phyloP scores from a whole-genome alignment of 2,329 filamentous ascomycete species.

The Penicillium aurantiogriseum region DNA sequence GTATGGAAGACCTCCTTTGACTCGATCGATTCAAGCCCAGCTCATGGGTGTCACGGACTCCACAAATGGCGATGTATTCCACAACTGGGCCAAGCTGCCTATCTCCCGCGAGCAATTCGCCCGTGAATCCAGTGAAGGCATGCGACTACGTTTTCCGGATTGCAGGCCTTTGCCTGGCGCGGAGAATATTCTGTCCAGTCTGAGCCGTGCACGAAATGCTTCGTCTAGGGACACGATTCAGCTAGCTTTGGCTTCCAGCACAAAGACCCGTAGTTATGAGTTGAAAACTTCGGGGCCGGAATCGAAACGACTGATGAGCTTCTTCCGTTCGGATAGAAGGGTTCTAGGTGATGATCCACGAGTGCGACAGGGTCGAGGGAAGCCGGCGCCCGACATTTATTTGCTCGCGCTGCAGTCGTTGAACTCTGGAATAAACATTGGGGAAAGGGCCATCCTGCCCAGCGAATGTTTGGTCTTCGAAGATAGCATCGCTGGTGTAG shows the following conservation, averaged over 20 bases:
- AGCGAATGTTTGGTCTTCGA: conserved; percentile 38
- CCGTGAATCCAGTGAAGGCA: conserved; percentile 28
- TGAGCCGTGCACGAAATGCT: conserved; percentile 15
- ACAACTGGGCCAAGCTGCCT: conserved; percentile 34
- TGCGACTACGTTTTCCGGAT: conserved; percentile 29
- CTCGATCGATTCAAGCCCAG: conserved; percentile 19
- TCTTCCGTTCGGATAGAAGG: conserved; percentile 15
- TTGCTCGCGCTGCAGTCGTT: conserved; percentile 23
- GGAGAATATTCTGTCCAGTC: conserved; percentile 18
- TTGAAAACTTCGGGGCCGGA: conserved; percentile 24
- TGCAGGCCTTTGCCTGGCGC: conserved; percentile 25
- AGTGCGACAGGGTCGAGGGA: conserved; percentile 23
- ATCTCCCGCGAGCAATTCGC: conserved; percentile 32
- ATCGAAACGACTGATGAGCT: conserved; percentile 18
- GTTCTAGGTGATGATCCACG: conserved; percentile 24
- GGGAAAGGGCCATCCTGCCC: conserved; percentile 18
- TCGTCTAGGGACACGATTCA: conserved; percentile 16
- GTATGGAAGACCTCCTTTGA: conserved; percentile 19
- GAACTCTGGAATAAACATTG: conserved; percentile 7
- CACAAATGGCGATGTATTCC: conserved; percentile 29
- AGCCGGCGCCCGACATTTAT: conserved; percentile 31
- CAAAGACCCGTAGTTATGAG: conserved; percentile 22
- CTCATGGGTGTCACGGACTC: conserved; percentile 28
- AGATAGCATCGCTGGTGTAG: conserved; percentile 34
- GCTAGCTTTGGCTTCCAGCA: conserved; percentile 26